Conservation (phyloP, 169 alveolate species). For the Plasmodium chabaudi region DNA sequence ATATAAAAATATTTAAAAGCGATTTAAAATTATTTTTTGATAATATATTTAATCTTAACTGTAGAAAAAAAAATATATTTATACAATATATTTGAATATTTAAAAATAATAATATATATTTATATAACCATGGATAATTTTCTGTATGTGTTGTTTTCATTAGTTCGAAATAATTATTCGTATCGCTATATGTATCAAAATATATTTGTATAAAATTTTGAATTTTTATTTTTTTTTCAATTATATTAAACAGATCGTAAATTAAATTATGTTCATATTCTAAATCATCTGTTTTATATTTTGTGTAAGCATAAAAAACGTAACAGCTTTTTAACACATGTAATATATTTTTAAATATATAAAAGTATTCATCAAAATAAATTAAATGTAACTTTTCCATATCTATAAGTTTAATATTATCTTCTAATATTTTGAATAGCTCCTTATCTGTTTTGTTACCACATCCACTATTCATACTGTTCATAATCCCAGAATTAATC, state of each 20-base stretch:
- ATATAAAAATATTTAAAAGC: slow-evolving; percentile 16
- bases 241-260: background rate
- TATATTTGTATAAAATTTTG: slow-evolving; percentile 37
- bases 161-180: slow-evolving; percentile 44
- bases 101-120: slow-evolving; percentile 45
- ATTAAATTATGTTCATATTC: slow-evolving; percentile 40
- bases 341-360: slow-evolving; percentile 40
- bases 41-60: slow-evolving; percentile 34
- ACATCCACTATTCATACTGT: background rate
- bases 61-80: slow-evolving; percentile 57
- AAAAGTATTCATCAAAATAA: slow-evolving; percentile 62
- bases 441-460: background rate
- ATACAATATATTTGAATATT: slow-evolving; percentile 59
- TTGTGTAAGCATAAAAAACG: slow-evolving; percentile 32
- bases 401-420: background rate
- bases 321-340: slow-evolving; percentile 29
- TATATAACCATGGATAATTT: slow-evolving; percentile 43
- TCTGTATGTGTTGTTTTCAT: slow-evolving; percentile 16
- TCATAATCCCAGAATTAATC: background rate
- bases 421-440: background rate
- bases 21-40: slow-evolving; percentile 18
- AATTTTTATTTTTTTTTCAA: slow-evolving; percentile 40
- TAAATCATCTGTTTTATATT: slow-evolving; percentile 54
- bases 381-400: slow-evolving; percentile 35
- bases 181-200: slow-evolving; percentile 56